These are phyloP conservation scores for Trifolium fragiferum DNA, from an alignment of 306 rosid species.

Conservation along the genomic window DNA sequence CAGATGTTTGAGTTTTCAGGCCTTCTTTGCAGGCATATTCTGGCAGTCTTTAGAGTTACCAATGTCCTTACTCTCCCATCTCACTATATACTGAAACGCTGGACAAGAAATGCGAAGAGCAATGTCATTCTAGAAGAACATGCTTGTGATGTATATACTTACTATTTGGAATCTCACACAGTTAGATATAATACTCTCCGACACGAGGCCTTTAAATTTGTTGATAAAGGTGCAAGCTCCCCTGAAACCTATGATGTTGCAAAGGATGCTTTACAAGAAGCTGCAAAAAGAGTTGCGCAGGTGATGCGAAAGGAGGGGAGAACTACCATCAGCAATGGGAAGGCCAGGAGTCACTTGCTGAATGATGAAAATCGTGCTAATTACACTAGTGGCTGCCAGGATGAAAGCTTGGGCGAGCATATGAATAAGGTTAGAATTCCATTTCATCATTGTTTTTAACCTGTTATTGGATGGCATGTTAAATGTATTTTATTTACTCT, in stretches of 20 bases:
- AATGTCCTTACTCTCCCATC: conserved; percentile 96
- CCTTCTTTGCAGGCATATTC: conserved; percentile 93
- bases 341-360: conserved; percentile 53
- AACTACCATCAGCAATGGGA: conserved; percentile 64
- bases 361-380: conserved; percentile 53
- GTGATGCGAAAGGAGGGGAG: conserved; percentile 63
- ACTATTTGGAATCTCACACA: conserved; percentile 95
- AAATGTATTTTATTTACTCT: conserved; percentile 30
- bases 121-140: conserved; percentile 85
- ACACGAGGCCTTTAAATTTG: conserved; percentile 81
- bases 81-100: conserved; percentile 91
- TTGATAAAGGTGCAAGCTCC: conserved; percentile 83
- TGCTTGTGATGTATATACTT: conserved; percentile 68
- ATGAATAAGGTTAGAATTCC: conserved; percentile 75
- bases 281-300: conserved; percentile 69
- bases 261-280: conserved; percentile 71
- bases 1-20: conserved; percentile 99
- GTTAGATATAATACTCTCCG: conserved; percentile 92
- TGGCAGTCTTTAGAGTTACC: conserved; percentile 98
- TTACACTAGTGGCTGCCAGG: conserved; percentile 50
- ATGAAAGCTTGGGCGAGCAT: conserved; percentile 61
- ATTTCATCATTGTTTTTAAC: conserved; percentile 31
- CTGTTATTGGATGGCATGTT: conserved; percentile 18
- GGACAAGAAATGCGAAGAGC: conserved; percentile 99
- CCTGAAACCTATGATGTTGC: conserved; percentile 74